Percentiles rank a stretch among this genome's conserved stretches.
Conservation (phyloP, 1,284 basidiomycete genomes). For the Sporisorium exsertum region DNA sequence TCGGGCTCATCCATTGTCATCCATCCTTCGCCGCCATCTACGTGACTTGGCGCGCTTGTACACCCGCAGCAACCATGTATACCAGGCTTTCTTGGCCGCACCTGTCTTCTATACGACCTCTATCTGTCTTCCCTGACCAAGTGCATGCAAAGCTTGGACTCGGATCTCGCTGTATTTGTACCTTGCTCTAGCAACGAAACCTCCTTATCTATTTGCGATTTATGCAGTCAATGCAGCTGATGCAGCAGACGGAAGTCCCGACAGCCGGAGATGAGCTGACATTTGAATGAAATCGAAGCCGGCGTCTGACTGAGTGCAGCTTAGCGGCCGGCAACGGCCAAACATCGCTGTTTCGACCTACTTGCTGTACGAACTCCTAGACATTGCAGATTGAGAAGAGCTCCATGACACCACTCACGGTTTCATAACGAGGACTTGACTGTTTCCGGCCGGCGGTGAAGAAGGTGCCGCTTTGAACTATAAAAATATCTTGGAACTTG, state of each 20-base stretch:
- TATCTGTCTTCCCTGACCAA: not conserved
- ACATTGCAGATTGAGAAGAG: not conserved
- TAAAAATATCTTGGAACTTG: not conserved
- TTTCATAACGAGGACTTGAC: too few relatives aligned
- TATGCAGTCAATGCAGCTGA: not conserved
- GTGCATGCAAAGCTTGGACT: not conserved
- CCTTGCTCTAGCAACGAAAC: not conserved
- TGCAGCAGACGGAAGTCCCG: not conserved
- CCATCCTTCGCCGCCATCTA: conserved; percentile 16
- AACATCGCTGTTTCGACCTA: not conserved
- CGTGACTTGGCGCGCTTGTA: not conserved
- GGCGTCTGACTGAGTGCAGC: too few relatives aligned
- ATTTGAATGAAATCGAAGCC: not conserved
- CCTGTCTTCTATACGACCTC: not conserved
- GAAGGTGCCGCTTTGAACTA: not conserved
- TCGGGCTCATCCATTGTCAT: conserved; percentile 35
- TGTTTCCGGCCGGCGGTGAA: not conserved
- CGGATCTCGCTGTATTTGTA: conserved; percentile 9
- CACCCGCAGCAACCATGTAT: not conserved
- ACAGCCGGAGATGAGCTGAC: not conserved
- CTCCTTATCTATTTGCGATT: not conserved
- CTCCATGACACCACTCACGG: not conserved
- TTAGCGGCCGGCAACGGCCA: not conserved
- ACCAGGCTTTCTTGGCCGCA: not conserved
- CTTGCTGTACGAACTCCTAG: not conserved